phyloP scores from a whole-genome alignment of 2,329 filamentous ascomycete species.

The Arthrinium puccinioides region DNA sequence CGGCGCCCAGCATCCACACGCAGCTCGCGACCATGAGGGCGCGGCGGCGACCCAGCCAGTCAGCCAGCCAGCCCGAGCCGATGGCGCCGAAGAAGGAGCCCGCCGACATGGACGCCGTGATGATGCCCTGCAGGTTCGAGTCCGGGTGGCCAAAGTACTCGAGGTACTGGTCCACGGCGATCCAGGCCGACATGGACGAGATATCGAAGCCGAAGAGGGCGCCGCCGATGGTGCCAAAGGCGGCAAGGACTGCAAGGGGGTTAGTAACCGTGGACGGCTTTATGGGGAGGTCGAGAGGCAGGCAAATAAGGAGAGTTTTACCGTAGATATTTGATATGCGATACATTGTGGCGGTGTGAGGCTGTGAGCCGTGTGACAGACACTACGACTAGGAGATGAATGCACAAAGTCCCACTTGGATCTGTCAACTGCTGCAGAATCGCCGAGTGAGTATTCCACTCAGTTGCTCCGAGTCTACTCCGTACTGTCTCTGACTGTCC shows the following conservation, averaged over 20 bases:
- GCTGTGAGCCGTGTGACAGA: too few species aligned
- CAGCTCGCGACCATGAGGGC: conserved; percentile 31
- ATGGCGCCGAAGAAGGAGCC: conserved; percentile 39
- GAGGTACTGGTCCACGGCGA: conserved; percentile 39
- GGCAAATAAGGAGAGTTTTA: conserved; percentile 8
- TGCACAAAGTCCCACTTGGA: too few species aligned
- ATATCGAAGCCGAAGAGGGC: conserved; percentile 20
- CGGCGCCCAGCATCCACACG: conserved; percentile 46
- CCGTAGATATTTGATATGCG: conserved; percentile 29
- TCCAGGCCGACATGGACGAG: conserved; percentile 36
- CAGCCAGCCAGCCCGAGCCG: conserved; percentile 35
- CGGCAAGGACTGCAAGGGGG: conserved; percentile 27
- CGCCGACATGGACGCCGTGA: conserved; percentile 39
- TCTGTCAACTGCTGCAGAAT: too few species aligned
- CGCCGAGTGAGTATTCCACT: too few species aligned
- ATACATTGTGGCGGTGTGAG: conserved; percentile 20
- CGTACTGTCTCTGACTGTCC: too few species aligned
- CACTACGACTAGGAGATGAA: too few species aligned
- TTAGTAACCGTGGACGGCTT: too few species aligned
- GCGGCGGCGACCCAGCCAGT: conserved; percentile 33
- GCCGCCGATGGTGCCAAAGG: conserved; percentile 33
- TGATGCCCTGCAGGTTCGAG: conserved; percentile 38
- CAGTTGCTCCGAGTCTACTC: too few species aligned
- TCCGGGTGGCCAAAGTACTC: conserved; percentile 39
- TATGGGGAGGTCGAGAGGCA: background rate